Evolutionary conservation across 2,329 filamentous ascomycete genomes (phyloP), one percentile per base, ranked within the genome.

Genomic region (Dactylellina sp.): DNA sequence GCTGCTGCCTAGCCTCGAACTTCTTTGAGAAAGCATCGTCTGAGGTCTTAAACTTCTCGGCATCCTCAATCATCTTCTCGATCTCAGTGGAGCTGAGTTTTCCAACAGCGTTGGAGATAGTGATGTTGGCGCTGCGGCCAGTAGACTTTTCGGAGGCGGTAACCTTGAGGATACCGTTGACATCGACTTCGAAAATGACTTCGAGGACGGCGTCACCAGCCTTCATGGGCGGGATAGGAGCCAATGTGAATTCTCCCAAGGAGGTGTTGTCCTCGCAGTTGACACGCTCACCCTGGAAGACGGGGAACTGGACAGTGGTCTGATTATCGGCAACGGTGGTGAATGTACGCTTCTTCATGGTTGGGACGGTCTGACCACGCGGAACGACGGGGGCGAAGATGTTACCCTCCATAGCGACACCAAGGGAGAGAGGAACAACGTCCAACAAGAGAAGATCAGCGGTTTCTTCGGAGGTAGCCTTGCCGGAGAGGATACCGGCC

Each of bases 111-210:
- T 99, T 99, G 84, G 92, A 92, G 85, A 99, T 99, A 82, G 95
- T 99, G 84, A 99, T 99, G 89, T 99, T 99, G 84, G 95, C 95
- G 81, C 88, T 95, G 83, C 95, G 93, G 81, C 95, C 95, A 35
- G 95, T 97, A 79, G 92, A 94, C 89, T 99, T 99, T 89, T 99
- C 95, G 52, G 94, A 97, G 78, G 95, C 95, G 76, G 94, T 98
- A 81, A 98, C 95, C 89, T 99, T 99, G 78, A 99, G 90, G 83
- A 97, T 97, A 90, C 95, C 95, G 87, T 99, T 99, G 88, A 97
- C 95, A 79, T 99, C 95, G 81, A 99, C 95, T 86, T 99, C 95
- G 85, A 99, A 98, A 83, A 98, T 93, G 79, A 94, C 91, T 85
- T 99, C 95, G 49, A 99, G 91, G 78, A 96, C 93, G 79, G 95